A percentile compares a stretch with the other conserved stretches of the same genome.
Evolutionary conservation across 2,329 filamentous ascomycete genomes (phyloP).

Genomic region (Cryphonectria nitschkei): DNA sequence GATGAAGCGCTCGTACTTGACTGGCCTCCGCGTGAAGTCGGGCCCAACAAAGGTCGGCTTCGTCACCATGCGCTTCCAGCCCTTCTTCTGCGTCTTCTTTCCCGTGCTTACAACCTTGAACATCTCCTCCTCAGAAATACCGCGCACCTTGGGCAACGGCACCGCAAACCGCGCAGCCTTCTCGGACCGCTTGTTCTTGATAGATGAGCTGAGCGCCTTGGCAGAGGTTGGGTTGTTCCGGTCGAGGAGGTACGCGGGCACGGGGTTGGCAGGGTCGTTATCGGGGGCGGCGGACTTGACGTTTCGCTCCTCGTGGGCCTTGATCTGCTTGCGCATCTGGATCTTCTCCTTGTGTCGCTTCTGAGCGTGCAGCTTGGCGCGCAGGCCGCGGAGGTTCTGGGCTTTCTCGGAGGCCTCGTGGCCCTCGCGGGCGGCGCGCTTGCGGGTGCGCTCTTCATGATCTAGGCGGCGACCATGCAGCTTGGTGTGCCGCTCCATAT

Average conservation of each 20-base stretch:
- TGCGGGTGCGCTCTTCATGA: constrained; percentile 86
- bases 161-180: constrained; percentile 94
- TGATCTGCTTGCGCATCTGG: constrained; percentile 94
- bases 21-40: constrained; percentile 84
- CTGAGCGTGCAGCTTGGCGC: constrained; percentile 92
- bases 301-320: constrained; percentile 93
- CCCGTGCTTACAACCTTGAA: constrained; percentile 87
- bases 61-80: constrained; percentile 67
- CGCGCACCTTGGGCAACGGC: constrained; percentile 89
- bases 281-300: constrained; percentile 82
- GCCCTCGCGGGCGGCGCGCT: constrained; percentile 83
- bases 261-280: constrained; percentile 77
- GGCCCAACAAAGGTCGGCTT: constrained; percentile 88
- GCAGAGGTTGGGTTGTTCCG: constrained; percentile 55
- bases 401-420: constrained; percentile 89
- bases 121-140: constrained; percentile 95
- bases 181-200: constrained; percentile 94
- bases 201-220: constrained; percentile 65
- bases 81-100: constrained; percentile 86
- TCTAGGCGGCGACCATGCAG: constrained; percentile 56
- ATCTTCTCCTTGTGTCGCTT: constrained; percentile 97
- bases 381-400: constrained; percentile 88
- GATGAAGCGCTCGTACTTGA: constrained; percentile 70
- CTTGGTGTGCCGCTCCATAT: constrained; percentile 79
- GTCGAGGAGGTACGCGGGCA: constrained; percentile 94